phyloP scores from a whole-genome alignment of 2,329 filamentous ascomycete genomes.

The Eutypa lata region DNA sequence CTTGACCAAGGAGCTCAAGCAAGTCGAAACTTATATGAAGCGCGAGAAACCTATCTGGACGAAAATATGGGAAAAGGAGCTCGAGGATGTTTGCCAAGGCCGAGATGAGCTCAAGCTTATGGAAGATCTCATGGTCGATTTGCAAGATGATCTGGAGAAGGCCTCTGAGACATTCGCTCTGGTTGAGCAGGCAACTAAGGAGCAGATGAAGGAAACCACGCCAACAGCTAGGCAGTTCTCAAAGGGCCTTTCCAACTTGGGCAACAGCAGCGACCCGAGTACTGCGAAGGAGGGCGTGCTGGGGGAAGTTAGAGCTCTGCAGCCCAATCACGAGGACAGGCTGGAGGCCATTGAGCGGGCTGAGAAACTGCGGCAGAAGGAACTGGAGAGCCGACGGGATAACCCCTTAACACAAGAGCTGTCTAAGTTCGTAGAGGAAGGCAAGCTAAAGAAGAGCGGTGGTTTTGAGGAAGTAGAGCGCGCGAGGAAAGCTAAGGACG shows the following conservation, averaged over 20 bases:
- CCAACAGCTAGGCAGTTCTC: slow-evolving; percentile 50
- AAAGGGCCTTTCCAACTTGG: slow-evolving; percentile 52
- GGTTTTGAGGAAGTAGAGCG: slow-evolving; percentile 93
- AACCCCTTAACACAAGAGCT: slow-evolving; percentile 83
- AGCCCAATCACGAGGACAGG: slow-evolving; percentile 89
- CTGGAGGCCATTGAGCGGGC: slow-evolving; percentile 97
- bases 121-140: slow-evolving; percentile 88
- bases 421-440: slow-evolving; percentile 79
- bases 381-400: slow-evolving; percentile 73
- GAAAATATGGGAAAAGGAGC: slow-evolving; percentile 98
- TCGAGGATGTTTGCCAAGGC: slow-evolving; percentile 94
- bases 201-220: slow-evolving; percentile 81
- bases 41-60: slow-evolving; percentile 96
- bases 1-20: slow-evolving; percentile 83
- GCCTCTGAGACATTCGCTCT: slow-evolving; percentile 89
- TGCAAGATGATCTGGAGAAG: slow-evolving; percentile 94
- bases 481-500: slow-evolving; percentile 79
- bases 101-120: slow-evolving; percentile 92
- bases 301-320: slow-evolving; percentile 87
- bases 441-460: slow-evolving; percentile 91
- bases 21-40: slow-evolving; percentile 88
- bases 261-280: slow-evolving; percentile 61
- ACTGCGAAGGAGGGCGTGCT: slow-evolving; percentile 89
- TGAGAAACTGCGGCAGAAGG: slow-evolving; percentile 84
- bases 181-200: slow-evolving; percentile 96